Percentiles rank a stretch among this genome's conserved stretches.
Evolutionary conservation across 202 grass and related monocot species (phyloP).

Genomic region (Setaria viridis): DNA sequence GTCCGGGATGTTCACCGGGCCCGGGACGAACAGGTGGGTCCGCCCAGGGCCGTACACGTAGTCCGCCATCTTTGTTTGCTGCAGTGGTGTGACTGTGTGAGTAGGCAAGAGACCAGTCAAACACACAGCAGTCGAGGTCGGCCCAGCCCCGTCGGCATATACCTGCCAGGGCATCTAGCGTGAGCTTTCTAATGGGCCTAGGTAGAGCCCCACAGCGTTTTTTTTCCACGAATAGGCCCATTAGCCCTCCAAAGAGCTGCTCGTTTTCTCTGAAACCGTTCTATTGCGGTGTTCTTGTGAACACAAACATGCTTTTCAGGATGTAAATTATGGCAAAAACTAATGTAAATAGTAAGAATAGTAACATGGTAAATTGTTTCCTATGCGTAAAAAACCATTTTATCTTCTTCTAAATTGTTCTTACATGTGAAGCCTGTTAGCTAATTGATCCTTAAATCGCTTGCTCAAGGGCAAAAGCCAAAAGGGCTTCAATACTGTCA

Average conservation of each 20-base stretch:
- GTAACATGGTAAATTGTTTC: background rate
- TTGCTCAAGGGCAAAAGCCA: background rate
- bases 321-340: background rate
- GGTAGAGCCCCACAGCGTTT: too few relatives aligned
- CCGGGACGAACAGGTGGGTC: constrained; percentile 90
- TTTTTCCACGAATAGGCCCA: too few relatives aligned
- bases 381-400: background rate
- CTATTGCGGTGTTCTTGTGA: background rate
- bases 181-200: background rate
- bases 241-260: too few relatives aligned
- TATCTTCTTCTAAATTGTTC: background rate
- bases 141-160: too few relatives aligned
- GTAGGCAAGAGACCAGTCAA: background rate
- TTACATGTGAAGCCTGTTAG: background rate
- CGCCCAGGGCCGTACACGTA: constrained; percentile 82
- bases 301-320: background rate
- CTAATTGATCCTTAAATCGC: background rate
- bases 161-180: background rate
- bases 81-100: too few relatives aligned
- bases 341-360: background rate
- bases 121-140: too few relatives aligned
- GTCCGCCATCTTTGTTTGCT: constrained; percentile 57
- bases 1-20: constrained; percentile 94
- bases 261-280: background rate
- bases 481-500: background rate